Evolutionary conservation across 176 grass and related monocot genomes (phyloP), one percentile per base, ranked within the genome.

Genomic region (Echinochloa phyllopogon): DNA sequence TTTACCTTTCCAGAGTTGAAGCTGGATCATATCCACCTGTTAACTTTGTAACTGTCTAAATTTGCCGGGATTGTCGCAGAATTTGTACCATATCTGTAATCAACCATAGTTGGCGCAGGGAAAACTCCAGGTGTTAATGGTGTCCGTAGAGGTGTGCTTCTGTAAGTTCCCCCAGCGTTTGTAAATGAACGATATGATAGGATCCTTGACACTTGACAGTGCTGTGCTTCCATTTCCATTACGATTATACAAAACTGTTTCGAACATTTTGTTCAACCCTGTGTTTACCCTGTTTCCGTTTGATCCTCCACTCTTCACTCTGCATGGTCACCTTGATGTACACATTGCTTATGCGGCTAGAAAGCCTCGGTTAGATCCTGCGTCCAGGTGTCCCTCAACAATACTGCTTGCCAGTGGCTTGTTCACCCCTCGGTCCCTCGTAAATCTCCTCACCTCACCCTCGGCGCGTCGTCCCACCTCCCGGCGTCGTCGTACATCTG

Each of bases 131-230:
- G 16, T 83, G 68, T 11, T 62, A 6, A 39, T 43, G 39, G 39
- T 59, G 65, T 68, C 24, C 65, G 40, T 59, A 77, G 79, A 74
- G 58, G 17, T 43, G 29, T 60, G 48, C 50, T 15, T 49, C 64
- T 67, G 25, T 64, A 78, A 74, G 67, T 72, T 20, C 40, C 59
- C 45, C 29, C 8, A 18, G 8, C 29, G 33, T 49, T 64, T 65
- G 79, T 79, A 83, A 73, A 90, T 78, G 84, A 86, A 76, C 33
- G 64, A 82, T 39, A 20, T 6, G 76, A 36, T 66, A 62, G 82
- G 70, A 52, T 44, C 33, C 27, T 53, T 65, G 33, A 15, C 25
- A 55, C n/a, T n/a, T n/a, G n/a, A n/a, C n/a, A n/a, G n/a, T n/a
- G n/a, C n/a, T n/a, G 61, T 61, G n/a, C 25, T 68, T 43, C 14